These are phyloP conservation scores for Falciphora oryzae DNA, from an alignment of 2,329 filamentous ascomycete species.

Conservation along the genomic window DNA sequence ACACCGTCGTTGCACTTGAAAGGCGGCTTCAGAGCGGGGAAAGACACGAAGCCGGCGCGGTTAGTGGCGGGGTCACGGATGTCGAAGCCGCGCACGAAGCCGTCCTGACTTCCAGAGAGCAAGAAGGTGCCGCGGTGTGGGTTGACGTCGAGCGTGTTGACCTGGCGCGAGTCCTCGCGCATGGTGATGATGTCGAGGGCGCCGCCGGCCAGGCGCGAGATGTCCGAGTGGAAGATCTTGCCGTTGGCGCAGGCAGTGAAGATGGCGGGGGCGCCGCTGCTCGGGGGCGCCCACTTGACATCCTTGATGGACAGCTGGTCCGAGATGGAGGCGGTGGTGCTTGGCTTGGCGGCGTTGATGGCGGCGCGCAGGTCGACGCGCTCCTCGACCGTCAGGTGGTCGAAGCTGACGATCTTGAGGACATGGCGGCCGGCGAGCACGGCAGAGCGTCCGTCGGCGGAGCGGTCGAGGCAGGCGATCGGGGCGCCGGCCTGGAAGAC, in stretches of 20 bases:
- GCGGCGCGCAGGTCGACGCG: slow-evolving; percentile 52
- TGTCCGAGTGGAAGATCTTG: slow-evolving; percentile 59
- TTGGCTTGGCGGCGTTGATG: slow-evolving; percentile 29
- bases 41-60: slow-evolving; percentile 37
- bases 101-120: slow-evolving; percentile 59
- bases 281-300: slow-evolving; percentile 47
- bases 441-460: slow-evolving; percentile 48
- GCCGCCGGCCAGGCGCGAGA: slow-evolving; percentile 36
- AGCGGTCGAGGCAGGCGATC: slow-evolving; percentile 52
- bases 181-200: slow-evolving; percentile 52
- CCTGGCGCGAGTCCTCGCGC: slow-evolving; percentile 56
- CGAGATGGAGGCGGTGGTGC: slow-evolving; percentile 28
- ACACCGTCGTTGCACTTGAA: slow-evolving; percentile 54
- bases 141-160: slow-evolving; percentile 59
- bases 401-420: slow-evolving; percentile 53
- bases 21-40: slow-evolving; percentile 26
- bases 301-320: slow-evolving; percentile 61
- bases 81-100: slow-evolving; percentile 57
- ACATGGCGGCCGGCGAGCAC: slow-evolving; percentile 55
- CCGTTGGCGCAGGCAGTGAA: slow-evolving; percentile 60
- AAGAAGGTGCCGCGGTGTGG: slow-evolving; percentile 52
- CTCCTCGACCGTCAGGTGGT: slow-evolving; percentile 48
- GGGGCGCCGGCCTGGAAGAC: slow-evolving; percentile 46
- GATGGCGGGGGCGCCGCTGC: slow-evolving; percentile 46
- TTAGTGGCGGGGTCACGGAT: slow-evolving; percentile 44